Conservation (phyloP, 768 basidiomycete species). For the Tricholoma furcatifolium region DNA sequence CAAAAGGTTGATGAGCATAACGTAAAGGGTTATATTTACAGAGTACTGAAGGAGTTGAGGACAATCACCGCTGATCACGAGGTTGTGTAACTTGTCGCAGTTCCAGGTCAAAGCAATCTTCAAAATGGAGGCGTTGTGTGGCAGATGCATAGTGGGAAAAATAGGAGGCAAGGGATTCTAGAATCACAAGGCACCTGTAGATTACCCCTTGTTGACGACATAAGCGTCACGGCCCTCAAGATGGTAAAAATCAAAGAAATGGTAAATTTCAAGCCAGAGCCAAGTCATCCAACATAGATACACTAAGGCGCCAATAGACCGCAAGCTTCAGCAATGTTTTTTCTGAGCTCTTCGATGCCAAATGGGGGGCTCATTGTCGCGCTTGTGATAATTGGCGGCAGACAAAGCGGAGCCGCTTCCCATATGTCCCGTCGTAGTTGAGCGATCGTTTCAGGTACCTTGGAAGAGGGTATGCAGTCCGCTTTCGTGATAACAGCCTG, state of each 20-base stretch:
- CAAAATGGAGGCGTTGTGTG: no score
- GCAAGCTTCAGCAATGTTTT: constrained; percentile 62
- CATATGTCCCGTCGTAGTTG: constrained; percentile 52
- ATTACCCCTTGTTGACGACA: no score
- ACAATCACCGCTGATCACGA: no score
- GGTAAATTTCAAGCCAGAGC: no score
- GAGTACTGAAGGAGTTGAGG: no score
- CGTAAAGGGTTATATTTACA: no score
- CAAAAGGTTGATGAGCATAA: not conserved
- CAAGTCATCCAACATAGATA: not conserved
- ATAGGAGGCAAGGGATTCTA: no score
- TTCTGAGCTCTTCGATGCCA: constrained; percentile 56
- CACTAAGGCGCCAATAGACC: constrained; percentile 25
- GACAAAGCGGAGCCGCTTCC: constrained; percentile 55
- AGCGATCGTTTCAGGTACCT: constrained; percentile 34
- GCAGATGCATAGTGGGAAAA: no score
- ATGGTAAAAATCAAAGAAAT: no score
- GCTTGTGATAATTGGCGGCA: constrained; percentile 65
- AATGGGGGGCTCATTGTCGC: constrained; percentile 45
- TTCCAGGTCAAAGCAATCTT: not conserved
- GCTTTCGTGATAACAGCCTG: constrained; percentile 76
- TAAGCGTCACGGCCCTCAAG: no score
- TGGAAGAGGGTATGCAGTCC: constrained; percentile 44
- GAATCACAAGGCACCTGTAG: no score
- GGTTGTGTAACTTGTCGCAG: not conserved